phyloP scores from a whole-genome alignment of 2,329 filamentous ascomycete species.

The Fusarium citri region DNA sequence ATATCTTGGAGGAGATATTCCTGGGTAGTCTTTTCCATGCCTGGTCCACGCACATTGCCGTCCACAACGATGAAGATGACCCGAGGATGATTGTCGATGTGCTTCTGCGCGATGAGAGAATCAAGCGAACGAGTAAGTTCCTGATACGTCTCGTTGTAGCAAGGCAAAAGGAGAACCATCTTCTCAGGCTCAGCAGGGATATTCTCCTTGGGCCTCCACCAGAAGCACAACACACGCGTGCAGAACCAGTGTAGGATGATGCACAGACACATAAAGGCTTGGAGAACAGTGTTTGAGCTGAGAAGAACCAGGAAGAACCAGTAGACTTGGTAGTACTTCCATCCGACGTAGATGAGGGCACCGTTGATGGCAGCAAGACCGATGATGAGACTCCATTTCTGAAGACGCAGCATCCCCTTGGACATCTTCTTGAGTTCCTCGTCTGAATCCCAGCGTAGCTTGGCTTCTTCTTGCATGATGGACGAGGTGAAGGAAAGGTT shows the following conservation, averaged over 20 bases:
- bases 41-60: constrained; percentile 59
- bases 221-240: constrained; percentile 49
- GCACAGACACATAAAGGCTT: constrained; percentile 56
- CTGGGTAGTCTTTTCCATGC: constrained; percentile 61
- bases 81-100: constrained; percentile 55
- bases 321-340: constrained; percentile 55
- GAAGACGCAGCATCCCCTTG: constrained; percentile 51
- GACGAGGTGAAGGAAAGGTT: constrained; percentile 53
- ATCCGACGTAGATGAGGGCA: constrained; percentile 52
- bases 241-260: constrained; percentile 50
- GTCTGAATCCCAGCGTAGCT: constrained; percentile 55
- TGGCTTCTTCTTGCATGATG: constrained; percentile 54
- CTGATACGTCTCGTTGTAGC: constrained; percentile 61
- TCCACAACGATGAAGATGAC: constrained; percentile 62
- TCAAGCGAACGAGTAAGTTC: constrained; percentile 59
- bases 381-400: constrained; percentile 55
- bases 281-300: constrained; percentile 59
- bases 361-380: constrained; percentile 52
- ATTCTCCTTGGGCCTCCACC: constrained; percentile 47
- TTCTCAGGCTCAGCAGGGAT: constrained; percentile 55
- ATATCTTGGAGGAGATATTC: constrained; percentile 61
- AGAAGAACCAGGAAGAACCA: constrained; percentile 59
- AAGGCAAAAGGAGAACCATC: constrained; percentile 60
- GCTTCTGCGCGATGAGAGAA: constrained; percentile 58
- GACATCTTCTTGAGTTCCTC: constrained; percentile 55